These are phyloP conservation scores for Rutstroemia sp. DNA, from an alignment of 2,329 filamentous ascomycete species.

Conservation along the genomic window DNA sequence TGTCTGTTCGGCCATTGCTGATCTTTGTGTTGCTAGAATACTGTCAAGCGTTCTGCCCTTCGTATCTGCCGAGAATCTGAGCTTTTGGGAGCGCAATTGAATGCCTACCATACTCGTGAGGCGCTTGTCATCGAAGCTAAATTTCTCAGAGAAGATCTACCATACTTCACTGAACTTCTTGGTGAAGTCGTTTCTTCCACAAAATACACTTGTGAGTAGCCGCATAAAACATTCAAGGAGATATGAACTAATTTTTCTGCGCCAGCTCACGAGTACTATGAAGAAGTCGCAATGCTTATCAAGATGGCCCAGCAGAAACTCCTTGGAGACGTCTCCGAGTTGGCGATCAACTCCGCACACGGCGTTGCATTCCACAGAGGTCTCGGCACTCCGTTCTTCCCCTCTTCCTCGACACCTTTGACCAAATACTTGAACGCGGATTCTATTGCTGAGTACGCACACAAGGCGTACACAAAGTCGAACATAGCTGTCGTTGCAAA, in stretches of 20 bases:
- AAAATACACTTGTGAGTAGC: conserved; percentile 66
- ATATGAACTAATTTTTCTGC: not conserved
- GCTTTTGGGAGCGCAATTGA: conserved; percentile 86
- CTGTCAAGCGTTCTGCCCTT: conserved; percentile 77
- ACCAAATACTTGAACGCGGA: conserved; percentile 75
- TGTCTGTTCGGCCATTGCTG: conserved; percentile 7
- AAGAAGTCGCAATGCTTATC: conserved; percentile 75
- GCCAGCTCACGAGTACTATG: conserved; percentile 79
- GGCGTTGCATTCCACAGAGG: conserved; percentile 86
- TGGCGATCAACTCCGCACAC: conserved; percentile 84
- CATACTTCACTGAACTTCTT: conserved; percentile 94
- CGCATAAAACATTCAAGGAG: too few relatives aligned
- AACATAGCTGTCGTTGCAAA: conserved; percentile 91
- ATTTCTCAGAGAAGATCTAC: conserved; percentile 91
- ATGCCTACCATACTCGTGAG: conserved; percentile 84
- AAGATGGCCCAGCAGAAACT: conserved; percentile 70
- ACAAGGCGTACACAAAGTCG: conserved; percentile 74
- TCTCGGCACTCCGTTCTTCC: conserved; percentile 72
- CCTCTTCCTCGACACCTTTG: conserved; percentile 62
- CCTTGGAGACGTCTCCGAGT: conserved; percentile 50
- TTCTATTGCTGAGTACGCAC: conserved; percentile 67
- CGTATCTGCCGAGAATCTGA: conserved; percentile 93
- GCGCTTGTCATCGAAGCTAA: conserved; percentile 86
- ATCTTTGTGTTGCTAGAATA: conserved; percentile 51
- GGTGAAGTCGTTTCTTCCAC: conserved; percentile 85